Conservation (phyloP, 75 land plant species). For the Pseudotsuga menziesii region DNA sequence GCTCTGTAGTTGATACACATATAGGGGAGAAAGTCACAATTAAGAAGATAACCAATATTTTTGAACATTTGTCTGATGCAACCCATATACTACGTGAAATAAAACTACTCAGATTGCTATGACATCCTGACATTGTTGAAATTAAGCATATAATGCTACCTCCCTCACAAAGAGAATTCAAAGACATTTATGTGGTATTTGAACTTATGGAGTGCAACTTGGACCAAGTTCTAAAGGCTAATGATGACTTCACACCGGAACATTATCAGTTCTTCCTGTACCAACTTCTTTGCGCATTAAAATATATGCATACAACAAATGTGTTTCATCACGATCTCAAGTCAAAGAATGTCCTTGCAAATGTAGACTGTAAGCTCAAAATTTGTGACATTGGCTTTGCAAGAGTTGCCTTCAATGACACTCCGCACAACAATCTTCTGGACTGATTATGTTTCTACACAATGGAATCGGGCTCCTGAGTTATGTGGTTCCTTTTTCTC, state of each 20-base stretch:
- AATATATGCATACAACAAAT: constrained; percentile 94
- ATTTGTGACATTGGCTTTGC: constrained; percentile 98
- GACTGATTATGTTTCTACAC: constrained; percentile 59
- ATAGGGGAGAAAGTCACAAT: constrained; percentile 42
- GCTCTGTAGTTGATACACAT: constrained; percentile 34
- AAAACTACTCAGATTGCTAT: constrained; percentile 28
- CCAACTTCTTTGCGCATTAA: constrained; percentile 46
- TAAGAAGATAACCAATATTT: constrained; percentile 40
- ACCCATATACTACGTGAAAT: constrained; percentile 37
- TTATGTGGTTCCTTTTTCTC: too few relatives aligned
- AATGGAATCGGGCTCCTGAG: too few relatives aligned
- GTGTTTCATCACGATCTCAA: constrained; percentile 93
- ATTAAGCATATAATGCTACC: constrained; percentile 44
- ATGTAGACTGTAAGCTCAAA: constrained; percentile 93
- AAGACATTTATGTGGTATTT: constrained; percentile 38
- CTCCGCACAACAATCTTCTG: constrained; percentile 96
- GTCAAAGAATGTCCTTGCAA: constrained; percentile 91
- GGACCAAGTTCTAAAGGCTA: constrained; percentile 70
- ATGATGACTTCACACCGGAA: constrained; percentile 88
- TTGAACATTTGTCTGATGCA: constrained; percentile 43
- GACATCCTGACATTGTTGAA: constrained; percentile 45
- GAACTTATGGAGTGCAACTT: constrained; percentile 45
- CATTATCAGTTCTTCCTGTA: constrained; percentile 71
- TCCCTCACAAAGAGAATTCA: constrained; percentile 37
- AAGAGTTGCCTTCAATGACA: constrained; percentile 91